These are phyloP conservation scores for Xenosphaeropsis pyriputrescens DNA, from an alignment of 2,329 filamentous ascomycete genomes.

Conservation along the genomic window DNA sequence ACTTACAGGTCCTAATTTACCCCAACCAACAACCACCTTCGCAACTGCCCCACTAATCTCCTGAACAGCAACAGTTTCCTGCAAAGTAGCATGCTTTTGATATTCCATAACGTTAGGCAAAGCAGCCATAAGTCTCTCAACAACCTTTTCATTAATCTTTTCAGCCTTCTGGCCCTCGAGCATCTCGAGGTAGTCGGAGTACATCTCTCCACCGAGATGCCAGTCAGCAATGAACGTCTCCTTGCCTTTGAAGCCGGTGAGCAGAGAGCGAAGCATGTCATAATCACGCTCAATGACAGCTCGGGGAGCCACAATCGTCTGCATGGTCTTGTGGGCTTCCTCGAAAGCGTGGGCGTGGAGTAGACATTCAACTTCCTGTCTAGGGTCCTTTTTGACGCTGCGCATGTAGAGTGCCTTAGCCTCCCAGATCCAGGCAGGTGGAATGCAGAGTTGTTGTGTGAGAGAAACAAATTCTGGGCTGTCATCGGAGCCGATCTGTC, in stretches of 20 bases:
- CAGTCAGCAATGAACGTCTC: slow-evolving; percentile 54
- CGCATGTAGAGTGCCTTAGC: slow-evolving; percentile 76
- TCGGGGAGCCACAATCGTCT: slow-evolving; percentile 64
- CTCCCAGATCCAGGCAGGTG: slow-evolving; percentile 68
- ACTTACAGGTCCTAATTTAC: slow-evolving; percentile 42
- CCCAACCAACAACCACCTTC: slow-evolving; percentile 40
- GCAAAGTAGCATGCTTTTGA: slow-evolving; percentile 21
- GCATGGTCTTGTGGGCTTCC: slow-evolving; percentile 75
- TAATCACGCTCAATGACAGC: slow-evolving; percentile 77
- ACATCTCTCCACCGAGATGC: slow-evolving; percentile 69
- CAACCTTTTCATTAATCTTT: slow-evolving; percentile 27
- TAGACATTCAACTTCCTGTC: slow-evolving; percentile 63
- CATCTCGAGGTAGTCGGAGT: slow-evolving; percentile 44
- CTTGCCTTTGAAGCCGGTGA: slow-evolving; percentile 55
- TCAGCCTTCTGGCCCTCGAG: slow-evolving; percentile 25
- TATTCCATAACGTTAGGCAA: slow-evolving; percentile 32
- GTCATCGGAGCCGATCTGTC: slow-evolving; percentile 43
- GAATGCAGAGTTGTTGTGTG: slow-evolving; percentile 52
- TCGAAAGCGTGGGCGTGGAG: slow-evolving; percentile 61
- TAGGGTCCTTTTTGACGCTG: slow-evolving; percentile 52
- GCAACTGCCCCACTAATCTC: slow-evolving; percentile 71
- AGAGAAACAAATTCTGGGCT: slow-evolving; percentile 43
- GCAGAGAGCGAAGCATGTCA: slow-evolving; percentile 48
- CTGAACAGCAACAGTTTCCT: slow-evolving; percentile 59
- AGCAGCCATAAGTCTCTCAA: slow-evolving; percentile 41